phyloP scores from a whole-genome alignment of 148 eudicot species.

The Camellia lanceoleosa region DNA sequence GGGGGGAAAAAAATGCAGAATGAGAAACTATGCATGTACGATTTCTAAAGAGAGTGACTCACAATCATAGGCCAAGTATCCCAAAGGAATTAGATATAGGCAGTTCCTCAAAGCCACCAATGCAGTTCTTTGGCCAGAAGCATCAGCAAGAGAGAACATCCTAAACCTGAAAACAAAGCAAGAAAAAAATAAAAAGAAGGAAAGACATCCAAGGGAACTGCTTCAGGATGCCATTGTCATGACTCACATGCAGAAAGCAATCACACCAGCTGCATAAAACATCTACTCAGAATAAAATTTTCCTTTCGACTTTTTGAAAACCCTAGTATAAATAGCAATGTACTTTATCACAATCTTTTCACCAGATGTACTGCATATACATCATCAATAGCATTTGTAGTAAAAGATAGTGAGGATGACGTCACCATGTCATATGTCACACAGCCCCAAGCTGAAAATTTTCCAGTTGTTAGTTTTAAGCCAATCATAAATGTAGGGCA shows the following conservation, averaged over 20 bases:
- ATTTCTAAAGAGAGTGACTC: constrained; percentile 30
- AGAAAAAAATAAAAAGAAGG: background rate
- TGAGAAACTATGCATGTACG: background rate
- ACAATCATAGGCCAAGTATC: constrained; percentile 94
- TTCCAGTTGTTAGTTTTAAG: background rate
- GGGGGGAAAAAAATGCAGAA: background rate
- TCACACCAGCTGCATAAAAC: background rate
- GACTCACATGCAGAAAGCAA: background rate
- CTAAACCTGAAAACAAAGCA: constrained; percentile 54
- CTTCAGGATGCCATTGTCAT: background rate
- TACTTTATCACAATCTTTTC: background rate
- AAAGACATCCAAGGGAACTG: constrained; percentile 15
- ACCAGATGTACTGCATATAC: background rate
- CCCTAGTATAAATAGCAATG: background rate
- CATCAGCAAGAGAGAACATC: constrained; percentile 82
- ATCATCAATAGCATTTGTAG: background rate
- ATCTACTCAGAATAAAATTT: background rate
- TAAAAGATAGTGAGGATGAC: background rate
- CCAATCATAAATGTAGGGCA: background rate
- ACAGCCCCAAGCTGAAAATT: background rate
- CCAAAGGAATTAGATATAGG: constrained; percentile 82
- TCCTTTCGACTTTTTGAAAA: background rate
- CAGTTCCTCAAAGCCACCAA: constrained; percentile 93
- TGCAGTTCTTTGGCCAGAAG: constrained; percentile 81
- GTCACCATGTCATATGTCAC: background rate